Conservation (phyloP, 2,329 filamentous ascomycete species). For the Trichoderma polysporum region DNA sequence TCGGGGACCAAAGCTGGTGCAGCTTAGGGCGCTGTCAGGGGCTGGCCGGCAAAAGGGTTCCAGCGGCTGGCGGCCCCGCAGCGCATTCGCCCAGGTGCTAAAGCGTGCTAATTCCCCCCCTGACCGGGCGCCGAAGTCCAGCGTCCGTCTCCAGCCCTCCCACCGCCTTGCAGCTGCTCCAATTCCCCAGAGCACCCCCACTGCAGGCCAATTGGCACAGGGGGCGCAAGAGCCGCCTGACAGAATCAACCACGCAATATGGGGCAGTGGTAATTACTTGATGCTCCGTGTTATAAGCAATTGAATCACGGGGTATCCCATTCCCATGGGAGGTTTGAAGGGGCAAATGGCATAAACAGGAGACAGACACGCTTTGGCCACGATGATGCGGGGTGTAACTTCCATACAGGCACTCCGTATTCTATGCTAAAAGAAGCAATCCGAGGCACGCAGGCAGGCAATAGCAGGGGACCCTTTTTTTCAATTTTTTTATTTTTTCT, state of each 20-base stretch:
- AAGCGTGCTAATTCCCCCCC: neutral
- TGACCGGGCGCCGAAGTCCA: neutral
- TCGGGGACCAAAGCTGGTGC: constrained; percentile 9
- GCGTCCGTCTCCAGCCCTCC: neutral
- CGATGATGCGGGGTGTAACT: neutral
- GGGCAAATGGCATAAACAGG: neutral
- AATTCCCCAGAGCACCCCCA: constrained; percentile 16
- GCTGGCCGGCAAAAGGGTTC: neutral
- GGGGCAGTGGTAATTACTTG: constrained; percentile 7
- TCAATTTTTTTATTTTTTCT: neutral
- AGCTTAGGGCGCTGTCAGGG: constrained; percentile 6
- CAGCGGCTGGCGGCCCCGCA: constrained; percentile 13
- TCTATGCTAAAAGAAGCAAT: neutral
- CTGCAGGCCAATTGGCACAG: neutral
- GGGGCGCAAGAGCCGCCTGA: constrained; percentile 3
- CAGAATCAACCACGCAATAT: neutral
- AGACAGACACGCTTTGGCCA: neutral
- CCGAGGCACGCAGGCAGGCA: neutral
- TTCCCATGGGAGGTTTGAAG: neutral
- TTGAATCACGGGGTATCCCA: neutral
- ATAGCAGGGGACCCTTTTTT: neutral
- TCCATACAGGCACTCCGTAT: neutral
- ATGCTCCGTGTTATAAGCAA: neutral
- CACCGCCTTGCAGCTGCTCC: neutral
- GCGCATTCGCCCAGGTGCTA: neutral